A percentile compares a stretch with the other conserved stretches of the same genome.
Conservation (phyloP, 208 protist species). For the Chromosphaera perkinsii region DNA sequence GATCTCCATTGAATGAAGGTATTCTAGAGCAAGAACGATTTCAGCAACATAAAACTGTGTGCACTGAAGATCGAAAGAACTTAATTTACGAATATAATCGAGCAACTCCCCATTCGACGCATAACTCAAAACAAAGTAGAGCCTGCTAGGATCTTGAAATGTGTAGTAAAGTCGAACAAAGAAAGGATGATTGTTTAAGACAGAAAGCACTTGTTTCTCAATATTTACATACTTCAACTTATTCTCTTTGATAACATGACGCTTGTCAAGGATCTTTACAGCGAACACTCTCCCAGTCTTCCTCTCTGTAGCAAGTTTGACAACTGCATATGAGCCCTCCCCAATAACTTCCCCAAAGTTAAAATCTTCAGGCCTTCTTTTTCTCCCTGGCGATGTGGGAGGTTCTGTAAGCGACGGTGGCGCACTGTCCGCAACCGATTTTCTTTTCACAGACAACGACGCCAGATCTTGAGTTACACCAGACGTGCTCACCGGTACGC, state of each 20-base stretch:
- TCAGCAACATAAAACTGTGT: constrained; percentile 24
- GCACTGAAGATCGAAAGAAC: constrained; percentile 8
- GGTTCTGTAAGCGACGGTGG: no score
- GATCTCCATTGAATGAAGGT: constrained; percentile 8
- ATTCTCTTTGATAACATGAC: constrained; percentile 31
- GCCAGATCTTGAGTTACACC: no score
- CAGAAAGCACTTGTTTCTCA: constrained; percentile 29
- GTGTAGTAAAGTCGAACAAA: constrained; percentile 38
- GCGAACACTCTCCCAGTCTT: constrained; percentile 25
- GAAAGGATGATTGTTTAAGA: constrained; percentile 10
- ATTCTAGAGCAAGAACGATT: constrained; percentile 16
- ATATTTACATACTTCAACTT: constrained; percentile 36
- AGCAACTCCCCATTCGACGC: constrained; percentile 34
- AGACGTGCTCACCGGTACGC: no score
- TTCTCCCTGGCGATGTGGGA: not conserved
- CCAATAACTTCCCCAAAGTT: constrained; percentile 10
- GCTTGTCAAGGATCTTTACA: constrained; percentile 38
- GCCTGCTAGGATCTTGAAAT: constrained; percentile 28
- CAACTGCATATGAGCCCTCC: constrained; percentile 35
- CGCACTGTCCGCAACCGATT: no score
- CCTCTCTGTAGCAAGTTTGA: constrained; percentile 22
- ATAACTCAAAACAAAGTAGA: constrained; percentile 37
- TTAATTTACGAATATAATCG: constrained; percentile 30
- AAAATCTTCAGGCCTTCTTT: not conserved
- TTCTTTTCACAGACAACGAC: no score